Conservation (phyloP, 1,139 yeast species). For the Geotrichum klebahnii region DNA sequence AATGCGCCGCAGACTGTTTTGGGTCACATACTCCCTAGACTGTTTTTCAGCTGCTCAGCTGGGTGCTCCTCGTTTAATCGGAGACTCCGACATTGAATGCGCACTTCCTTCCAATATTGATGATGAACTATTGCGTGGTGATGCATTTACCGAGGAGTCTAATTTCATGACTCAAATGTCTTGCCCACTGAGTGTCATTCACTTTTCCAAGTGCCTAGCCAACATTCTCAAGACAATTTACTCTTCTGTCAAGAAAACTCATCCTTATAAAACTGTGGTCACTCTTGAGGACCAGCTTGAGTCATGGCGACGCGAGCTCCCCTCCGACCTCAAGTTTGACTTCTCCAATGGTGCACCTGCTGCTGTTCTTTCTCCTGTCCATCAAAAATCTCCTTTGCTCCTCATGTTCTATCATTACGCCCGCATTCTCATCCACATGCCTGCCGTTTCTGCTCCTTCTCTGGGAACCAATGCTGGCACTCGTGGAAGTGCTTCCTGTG, state of each 20-base stretch:
- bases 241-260: conserved; percentile 41
- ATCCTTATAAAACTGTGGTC: conserved; percentile 42
- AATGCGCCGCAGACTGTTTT: conserved; percentile 73
- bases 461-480: conserved; percentile 32
- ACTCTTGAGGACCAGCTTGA: conserved; percentile 66
- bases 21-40: conserved; percentile 80
- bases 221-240: conserved; percentile 62
- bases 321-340: conserved; percentile 58
- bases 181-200: conserved; percentile 42
- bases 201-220: conserved; percentile 71
- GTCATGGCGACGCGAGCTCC: conserved; percentile 72
- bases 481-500: conserved; percentile 53
- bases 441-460: conserved; percentile 53
- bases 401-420: conserved; percentile 74
- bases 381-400: conserved; percentile 56
- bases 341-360: conserved; percentile 58
- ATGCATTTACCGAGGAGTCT: conserved; percentile 46
- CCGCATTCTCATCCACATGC: conserved; percentile 72
- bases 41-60: conserved; percentile 67
- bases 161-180: conserved; percentile 22
- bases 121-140: conserved; percentile 45
- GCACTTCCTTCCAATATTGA: conserved; percentile 72
- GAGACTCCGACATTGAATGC: conserved; percentile 81
- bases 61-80: conserved; percentile 77
- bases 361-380: conserved; percentile 39